phyloP scores from a whole-genome alignment of 495 filamentous ascomycete species.

The Trichoderma gamsii region DNA sequence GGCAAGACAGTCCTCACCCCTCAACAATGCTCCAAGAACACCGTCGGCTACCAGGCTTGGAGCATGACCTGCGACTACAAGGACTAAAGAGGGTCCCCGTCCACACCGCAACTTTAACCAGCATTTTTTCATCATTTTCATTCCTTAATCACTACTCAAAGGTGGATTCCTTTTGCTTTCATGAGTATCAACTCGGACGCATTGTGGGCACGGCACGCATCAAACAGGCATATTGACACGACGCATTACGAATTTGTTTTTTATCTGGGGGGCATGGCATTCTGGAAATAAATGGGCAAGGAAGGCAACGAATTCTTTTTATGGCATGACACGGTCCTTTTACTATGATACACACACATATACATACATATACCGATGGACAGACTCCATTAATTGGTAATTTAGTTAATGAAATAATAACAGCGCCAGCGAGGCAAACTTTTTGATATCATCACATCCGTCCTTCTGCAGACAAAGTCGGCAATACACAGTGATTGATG shows the following conservation, averaged over 20 bases:
- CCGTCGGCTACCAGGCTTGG: neutral
- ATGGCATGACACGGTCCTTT: neutral
- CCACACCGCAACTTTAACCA: neutral
- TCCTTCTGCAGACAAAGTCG: neutral
- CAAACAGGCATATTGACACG: neutral
- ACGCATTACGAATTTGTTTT: neutral
- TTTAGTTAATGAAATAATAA: conserved; percentile 12
- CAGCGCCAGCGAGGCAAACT: conserved; percentile 8
- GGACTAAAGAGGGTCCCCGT: neutral
- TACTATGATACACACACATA: neutral
- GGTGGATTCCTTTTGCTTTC: neutral
- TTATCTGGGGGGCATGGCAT: neutral
- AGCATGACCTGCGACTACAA: conserved; percentile 11
- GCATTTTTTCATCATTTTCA: neutral
- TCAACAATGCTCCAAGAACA: neutral
- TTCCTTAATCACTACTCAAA: neutral
- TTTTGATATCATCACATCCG: neutral
- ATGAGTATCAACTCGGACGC: neutral
- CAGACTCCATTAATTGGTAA: neutral
- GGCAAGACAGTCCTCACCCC: neutral
- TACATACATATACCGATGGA: conserved; percentile 5
- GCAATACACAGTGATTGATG: neutral
- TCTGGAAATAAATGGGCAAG: neutral
- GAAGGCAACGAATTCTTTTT: neutral
- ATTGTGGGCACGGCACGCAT: neutral